Evolutionary conservation across 805 yeast species (phyloP).

Genomic region (Sugiyamaella americana): DNA sequence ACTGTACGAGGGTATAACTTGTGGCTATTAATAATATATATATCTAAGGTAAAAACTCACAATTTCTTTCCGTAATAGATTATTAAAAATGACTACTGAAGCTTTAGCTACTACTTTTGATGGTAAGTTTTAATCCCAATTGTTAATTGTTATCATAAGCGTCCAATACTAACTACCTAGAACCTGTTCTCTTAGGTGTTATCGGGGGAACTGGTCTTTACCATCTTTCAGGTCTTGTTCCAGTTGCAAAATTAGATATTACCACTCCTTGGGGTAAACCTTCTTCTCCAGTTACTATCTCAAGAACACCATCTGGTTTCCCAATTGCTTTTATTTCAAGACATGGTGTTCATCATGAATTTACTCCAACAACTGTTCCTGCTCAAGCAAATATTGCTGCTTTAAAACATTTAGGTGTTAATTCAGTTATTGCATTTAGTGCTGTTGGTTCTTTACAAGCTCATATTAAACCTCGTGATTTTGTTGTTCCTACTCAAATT

Average conservation of each 20-base stretch:
- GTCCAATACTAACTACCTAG: slow-evolving; percentile 25
- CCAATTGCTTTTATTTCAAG: slow-evolving; percentile 92
- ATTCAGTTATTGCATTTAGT: slow-evolving; percentile 82
- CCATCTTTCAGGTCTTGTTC: slow-evolving; percentile 71
- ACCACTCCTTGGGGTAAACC: slow-evolving; percentile 98
- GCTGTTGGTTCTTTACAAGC: slow-evolving; percentile 94
- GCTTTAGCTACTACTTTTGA: slow-evolving; percentile 24
- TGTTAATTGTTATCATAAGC: neutral
- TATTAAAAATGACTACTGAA: neutral
- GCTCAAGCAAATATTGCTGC: slow-evolving; percentile 94
- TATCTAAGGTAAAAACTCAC: too few species aligned
- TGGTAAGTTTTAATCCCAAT: slow-evolving; percentile 15
- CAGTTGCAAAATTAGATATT: slow-evolving; percentile 76
- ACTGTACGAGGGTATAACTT: too few species aligned
- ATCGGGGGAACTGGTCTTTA: slow-evolving; percentile 99
- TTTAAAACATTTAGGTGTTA: slow-evolving; percentile 78
- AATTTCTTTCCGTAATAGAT: too few species aligned
- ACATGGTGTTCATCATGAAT: slow-evolving; percentile 88
- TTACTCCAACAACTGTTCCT: slow-evolving; percentile 89
- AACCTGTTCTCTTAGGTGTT: slow-evolving; percentile 74
- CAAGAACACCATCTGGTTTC: slow-evolving; percentile 68
- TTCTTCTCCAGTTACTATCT: slow-evolving; percentile 86
- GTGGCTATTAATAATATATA: too few species aligned
- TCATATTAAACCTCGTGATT: slow-evolving; percentile 89
- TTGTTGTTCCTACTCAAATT: slow-evolving; percentile 92